phyloP scores from a whole-genome alignment of 495 filamentous ascomycete species.

The Penicillium pulvis region DNA sequence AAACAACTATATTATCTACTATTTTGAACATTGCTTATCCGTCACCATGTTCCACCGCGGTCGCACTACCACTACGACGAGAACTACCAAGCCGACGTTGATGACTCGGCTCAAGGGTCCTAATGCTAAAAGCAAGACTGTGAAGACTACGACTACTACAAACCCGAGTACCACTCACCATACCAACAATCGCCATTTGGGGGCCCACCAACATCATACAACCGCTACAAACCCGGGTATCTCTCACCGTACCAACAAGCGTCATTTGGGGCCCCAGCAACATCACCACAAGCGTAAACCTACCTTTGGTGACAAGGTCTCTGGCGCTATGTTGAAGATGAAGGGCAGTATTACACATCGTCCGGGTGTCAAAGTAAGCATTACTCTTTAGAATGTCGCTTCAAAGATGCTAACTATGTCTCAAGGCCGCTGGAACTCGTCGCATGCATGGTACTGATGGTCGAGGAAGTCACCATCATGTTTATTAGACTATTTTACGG shows the following conservation, averaged over 20 bases:
- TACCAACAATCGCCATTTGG: slow-evolving; percentile 12
- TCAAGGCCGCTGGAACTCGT: slow-evolving; percentile 69
- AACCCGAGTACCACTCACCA: slow-evolving; percentile 9
- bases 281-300: slow-evolving; percentile 61
- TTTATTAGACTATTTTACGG: slow-evolving; percentile 10
- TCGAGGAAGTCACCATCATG: slow-evolving; percentile 46
- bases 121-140: slow-evolving; percentile 26
- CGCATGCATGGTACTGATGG: slow-evolving; percentile 75
- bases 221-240: slow-evolving; percentile 25
- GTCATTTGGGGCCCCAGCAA: slow-evolving; percentile 21
- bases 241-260: slow-evolving; percentile 10
- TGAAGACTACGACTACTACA: slow-evolving; percentile 35
- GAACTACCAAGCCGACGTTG: slow-evolving; percentile 51
- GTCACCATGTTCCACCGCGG: slow-evolving; percentile 32
- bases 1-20: not conserved
- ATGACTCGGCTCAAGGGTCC: slow-evolving; percentile 35
- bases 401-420: slow-evolving; percentile 10
- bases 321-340: slow-evolving; percentile 66
- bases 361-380: slow-evolving; percentile 62
- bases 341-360: slow-evolving; percentile 62
- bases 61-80: slow-evolving; percentile 30
- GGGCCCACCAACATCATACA: slow-evolving; percentile 46
- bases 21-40: not conserved
- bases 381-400: not conserved
- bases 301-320: slow-evolving; percentile 67